A percentile compares a stretch with the other conserved stretches of the same genome.
Evolutionary conservation across 2,329 filamentous ascomycete genomes (phyloP).

Genomic region (Bisporella sp.): DNA sequence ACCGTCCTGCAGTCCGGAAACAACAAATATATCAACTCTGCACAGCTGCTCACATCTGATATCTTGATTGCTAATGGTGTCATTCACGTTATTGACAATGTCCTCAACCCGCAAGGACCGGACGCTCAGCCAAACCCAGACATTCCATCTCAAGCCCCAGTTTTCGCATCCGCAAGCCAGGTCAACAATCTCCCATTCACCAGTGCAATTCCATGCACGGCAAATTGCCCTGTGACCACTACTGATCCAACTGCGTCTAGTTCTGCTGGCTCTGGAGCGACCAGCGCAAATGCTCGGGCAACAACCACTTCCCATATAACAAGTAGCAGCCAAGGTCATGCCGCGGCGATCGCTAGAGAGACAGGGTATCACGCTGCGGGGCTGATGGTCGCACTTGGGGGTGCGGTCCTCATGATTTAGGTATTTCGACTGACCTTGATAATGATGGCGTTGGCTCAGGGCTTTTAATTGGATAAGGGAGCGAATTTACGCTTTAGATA

Average conservation of each 20-base stretch:
- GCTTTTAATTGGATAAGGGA: neutral
- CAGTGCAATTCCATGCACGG: constrained; percentile 35
- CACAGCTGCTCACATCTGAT: constrained; percentile 29
- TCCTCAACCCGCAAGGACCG: constrained; percentile 37
- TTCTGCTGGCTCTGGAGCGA: neutral
- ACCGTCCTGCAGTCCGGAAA: constrained; percentile 26
- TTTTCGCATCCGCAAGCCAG: constrained; percentile 23
- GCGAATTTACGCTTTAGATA: too few species aligned
- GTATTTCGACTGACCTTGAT: neutral
- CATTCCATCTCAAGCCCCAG: constrained; percentile 29
- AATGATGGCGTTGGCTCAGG: neutral
- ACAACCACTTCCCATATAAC: constrained; percentile 18
- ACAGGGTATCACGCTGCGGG: constrained; percentile 14
- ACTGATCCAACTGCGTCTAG: neutral
- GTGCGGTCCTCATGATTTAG: constrained; percentile 13
- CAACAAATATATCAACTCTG: constrained; percentile 31
- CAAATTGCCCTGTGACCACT: constrained; percentile 24
- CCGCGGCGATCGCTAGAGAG: constrained; percentile 10
- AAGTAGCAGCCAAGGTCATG: constrained; percentile 9
- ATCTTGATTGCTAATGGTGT: constrained; percentile 29
- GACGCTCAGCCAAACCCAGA: constrained; percentile 31
- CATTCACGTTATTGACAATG: constrained; percentile 30
- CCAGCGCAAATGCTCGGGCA: constrained; percentile 6
- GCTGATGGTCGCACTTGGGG: constrained; percentile 12
- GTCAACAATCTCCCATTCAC: constrained; percentile 30